A percentile compares a stretch with the other conserved stretches of the same genome.
Evolutionary conservation across 148 eudicot species (phyloP).

Genomic region (Rheum nobile): DNA sequence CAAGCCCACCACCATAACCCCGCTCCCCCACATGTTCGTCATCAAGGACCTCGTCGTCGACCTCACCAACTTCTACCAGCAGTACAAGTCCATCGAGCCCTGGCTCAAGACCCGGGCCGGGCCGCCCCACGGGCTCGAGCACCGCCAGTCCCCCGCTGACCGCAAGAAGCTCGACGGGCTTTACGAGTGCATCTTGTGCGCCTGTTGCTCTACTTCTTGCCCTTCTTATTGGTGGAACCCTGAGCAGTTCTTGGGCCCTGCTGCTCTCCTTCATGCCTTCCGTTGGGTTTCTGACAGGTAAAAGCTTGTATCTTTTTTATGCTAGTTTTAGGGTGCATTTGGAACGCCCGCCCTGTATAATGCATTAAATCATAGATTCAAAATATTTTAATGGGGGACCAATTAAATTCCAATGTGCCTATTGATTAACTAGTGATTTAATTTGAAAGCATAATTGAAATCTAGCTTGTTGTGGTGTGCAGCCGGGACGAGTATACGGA

Average conservation of each 20-base stretch:
- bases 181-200: slow-evolving; percentile 77
- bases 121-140: slow-evolving; percentile 44
- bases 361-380: no score
- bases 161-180: slow-evolving; percentile 68
- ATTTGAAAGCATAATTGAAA: background rate
- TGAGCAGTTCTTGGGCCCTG: slow-evolving; percentile 69
- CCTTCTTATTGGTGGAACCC: slow-evolving; percentile 92
- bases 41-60: slow-evolving; percentile 81
- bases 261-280: slow-evolving; percentile 57
- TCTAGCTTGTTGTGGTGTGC: background rate
- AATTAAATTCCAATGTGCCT: no score
- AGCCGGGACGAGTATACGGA: slow-evolving; percentile 57
- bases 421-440: no score
- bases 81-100: slow-evolving; percentile 84
- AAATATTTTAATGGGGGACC: no score
- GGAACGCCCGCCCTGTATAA: no score
- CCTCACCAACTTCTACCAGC: slow-evolving; percentile 73
- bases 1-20: slow-evolving; percentile 51
- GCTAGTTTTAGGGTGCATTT: no score
- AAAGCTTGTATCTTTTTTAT: no score
- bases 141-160: slow-evolving; percentile 41
- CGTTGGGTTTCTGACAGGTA: slow-evolving; percentile 57
- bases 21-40: slow-evolving; percentile 78
- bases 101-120: slow-evolving; percentile 64
- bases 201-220: slow-evolving; percentile 70